Percentiles rank a stretch among this genome's conserved stretches.
phyloP scores from a whole-genome alignment of 176 grass and related monocot genomes.

The Aegilops speltoides region DNA sequence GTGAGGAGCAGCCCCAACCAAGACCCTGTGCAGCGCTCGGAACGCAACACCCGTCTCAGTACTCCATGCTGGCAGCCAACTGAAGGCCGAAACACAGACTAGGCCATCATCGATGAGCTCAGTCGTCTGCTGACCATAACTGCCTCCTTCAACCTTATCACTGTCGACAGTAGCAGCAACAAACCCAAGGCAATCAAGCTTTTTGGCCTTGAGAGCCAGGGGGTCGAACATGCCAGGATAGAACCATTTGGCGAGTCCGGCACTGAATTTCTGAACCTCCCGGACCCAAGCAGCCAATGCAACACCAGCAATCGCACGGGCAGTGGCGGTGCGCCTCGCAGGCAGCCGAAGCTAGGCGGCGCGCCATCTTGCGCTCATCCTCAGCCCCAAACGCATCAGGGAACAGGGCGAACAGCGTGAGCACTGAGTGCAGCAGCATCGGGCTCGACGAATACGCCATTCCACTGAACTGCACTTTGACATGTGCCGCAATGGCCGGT shows the following conservation, averaged over 20 bases:
- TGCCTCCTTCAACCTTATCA: conserved; percentile 27
- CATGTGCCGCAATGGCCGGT: conserved; percentile 57
- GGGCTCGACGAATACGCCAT: conserved; percentile 63
- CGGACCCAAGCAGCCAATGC: conserved; percentile 75
- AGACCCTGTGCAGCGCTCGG: conserved; percentile 61
- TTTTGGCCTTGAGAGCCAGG: conserved; percentile 82
- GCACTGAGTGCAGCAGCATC: conserved; percentile 71
- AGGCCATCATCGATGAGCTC: conserved; percentile 70
- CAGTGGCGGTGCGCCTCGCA: conserved; percentile 59
- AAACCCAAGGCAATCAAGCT: conserved; percentile 66
- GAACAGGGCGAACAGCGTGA: conserved; percentile 59
- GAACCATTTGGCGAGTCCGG: conserved; percentile 34
- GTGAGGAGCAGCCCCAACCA: conserved; percentile 64
- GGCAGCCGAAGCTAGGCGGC: conserved; percentile 56
- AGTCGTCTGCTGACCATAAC: neutral
- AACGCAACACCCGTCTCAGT: conserved; percentile 80
- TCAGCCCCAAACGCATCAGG: conserved; percentile 64
- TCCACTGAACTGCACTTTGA: conserved; percentile 90
- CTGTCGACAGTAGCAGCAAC: conserved; percentile 29
- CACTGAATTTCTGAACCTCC: conserved; percentile 32
- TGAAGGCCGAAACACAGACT: conserved; percentile 64
- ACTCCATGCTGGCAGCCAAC: conserved; percentile 79
- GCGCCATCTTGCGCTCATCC: conserved; percentile 50
- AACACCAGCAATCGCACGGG: conserved; percentile 61
- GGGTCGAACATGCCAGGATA: conserved; percentile 77